Conservation (phyloP, 1,139 yeast species). For the Yamadazyma trypodendri region DNA sequence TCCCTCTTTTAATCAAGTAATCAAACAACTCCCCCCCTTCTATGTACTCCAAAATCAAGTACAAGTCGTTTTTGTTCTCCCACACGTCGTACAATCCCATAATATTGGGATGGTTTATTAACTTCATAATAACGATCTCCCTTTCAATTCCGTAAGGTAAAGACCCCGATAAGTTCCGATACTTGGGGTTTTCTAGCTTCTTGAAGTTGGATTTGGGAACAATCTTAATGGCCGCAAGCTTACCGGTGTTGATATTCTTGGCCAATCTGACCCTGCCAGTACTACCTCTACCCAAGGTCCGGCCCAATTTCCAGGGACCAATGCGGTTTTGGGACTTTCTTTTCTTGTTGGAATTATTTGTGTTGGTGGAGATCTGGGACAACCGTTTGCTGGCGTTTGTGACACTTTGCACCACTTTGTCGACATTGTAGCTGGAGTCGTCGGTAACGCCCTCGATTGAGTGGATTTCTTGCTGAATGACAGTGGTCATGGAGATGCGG, state of each 20-base stretch:
- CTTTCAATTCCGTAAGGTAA: conserved; percentile 94
- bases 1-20: conserved; percentile 83
- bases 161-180: conserved; percentile 41
- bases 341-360: conserved; percentile 47
- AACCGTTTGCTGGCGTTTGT: conserved; percentile 64
- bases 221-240: conserved; percentile 94
- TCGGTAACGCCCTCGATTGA: not conserved
- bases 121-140: conserved; percentile 90
- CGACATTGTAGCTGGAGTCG: conserved; percentile 29
- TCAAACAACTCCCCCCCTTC: conserved; percentile 98
- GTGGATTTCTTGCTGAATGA: conserved; percentile 2
- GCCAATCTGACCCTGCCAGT: conserved; percentile 94
- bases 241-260: conserved; percentile 77
- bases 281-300: conserved; percentile 92
- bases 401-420: conserved; percentile 51
- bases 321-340: conserved; percentile 67
- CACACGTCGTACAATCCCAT: conserved; percentile 97
- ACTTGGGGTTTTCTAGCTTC: conserved; percentile 55
- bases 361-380: conserved; percentile 62
- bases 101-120: conserved; percentile 89
- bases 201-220: conserved; percentile 77
- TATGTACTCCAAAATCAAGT: conserved; percentile 88
- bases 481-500: not conserved
- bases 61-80: conserved; percentile 94
- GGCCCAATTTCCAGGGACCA: conserved; percentile 97